Conservation (phyloP, 2,329 filamentous ascomycete genomes). For the Talaromyces sp. region DNA sequence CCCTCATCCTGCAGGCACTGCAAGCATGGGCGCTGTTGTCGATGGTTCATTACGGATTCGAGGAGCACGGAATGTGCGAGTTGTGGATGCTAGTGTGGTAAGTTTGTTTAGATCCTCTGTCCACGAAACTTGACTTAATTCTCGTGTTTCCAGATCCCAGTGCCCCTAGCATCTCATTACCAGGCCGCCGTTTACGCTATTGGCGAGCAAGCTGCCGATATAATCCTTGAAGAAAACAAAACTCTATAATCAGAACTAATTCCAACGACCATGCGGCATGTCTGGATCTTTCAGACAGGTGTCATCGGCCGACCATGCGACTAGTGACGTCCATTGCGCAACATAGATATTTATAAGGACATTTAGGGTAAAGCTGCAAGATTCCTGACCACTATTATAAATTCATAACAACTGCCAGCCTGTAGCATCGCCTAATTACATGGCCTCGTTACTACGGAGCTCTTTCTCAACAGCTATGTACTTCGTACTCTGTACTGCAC, state of each 20-base stretch:
- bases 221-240: background rate
- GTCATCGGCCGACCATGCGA: background rate
- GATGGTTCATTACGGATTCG: background rate
- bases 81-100: background rate
- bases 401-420: no score
- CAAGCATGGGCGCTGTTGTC: background rate
- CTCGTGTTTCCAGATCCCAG: background rate
- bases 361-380: no score
- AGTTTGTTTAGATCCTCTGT: background rate
- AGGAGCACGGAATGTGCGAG: background rate
- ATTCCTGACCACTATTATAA: no score
- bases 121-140: background rate
- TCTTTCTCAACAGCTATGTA: no score
- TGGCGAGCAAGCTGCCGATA: background rate
- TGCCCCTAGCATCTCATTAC: background rate
- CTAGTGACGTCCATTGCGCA: no score
- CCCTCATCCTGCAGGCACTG: background rate
- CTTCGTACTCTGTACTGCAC: no score
- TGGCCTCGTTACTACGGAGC: no score
- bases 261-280: background rate
- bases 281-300: background rate
- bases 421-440: no score
- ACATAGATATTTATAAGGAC: no score
- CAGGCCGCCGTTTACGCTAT: slow-evolving; percentile 1
- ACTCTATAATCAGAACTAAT: background rate